A percentile compares a stretch with the other conserved stretches of the same genome.
Evolutionary conservation across 495 filamentous ascomycete species (phyloP).

Genomic region (Podospora didyma): DNA sequence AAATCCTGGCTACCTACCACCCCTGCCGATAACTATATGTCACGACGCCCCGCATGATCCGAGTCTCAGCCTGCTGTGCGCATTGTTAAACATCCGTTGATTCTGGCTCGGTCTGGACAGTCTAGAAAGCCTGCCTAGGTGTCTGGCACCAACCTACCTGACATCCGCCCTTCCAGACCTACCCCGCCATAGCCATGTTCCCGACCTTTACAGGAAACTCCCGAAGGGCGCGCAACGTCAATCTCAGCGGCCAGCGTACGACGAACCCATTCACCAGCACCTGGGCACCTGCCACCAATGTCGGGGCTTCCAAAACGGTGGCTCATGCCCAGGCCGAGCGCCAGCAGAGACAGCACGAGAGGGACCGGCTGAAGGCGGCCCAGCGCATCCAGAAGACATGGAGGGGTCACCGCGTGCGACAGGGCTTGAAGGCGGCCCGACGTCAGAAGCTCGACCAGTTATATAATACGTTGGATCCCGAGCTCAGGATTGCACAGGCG

Average conservation of each 20-base stretch:
- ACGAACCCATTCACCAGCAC: slow-evolving; percentile 67
- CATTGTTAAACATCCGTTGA: too few species aligned
- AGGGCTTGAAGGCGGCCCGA: slow-evolving; percentile 51
- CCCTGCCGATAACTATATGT: too few species aligned
- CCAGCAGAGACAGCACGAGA: slow-evolving; percentile 71
- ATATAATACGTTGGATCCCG: slow-evolving; percentile 20
- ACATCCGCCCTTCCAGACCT: too few species aligned
- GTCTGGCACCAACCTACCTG: too few species aligned
- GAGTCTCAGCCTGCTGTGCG: too few species aligned
- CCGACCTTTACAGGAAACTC: slow-evolving; percentile 84
- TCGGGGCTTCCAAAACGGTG: slow-evolving; percentile 70
- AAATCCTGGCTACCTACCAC: too few species aligned
- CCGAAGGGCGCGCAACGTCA: slow-evolving; percentile 82
- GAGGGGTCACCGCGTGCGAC: slow-evolving; percentile 71
- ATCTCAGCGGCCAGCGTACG: slow-evolving; percentile 78
- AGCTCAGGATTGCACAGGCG: slow-evolving; percentile 27
- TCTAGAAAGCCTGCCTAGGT: too few species aligned
- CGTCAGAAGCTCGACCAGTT: slow-evolving; percentile 65
- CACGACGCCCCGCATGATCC: too few species aligned
- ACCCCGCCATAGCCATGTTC: slow-evolving; percentile 58
- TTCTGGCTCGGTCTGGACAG: too few species aligned
- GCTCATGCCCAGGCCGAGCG: slow-evolving; percentile 84
- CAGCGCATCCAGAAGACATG: slow-evolving; percentile 75
- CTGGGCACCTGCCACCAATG: slow-evolving; percentile 37
- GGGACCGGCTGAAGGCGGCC: slow-evolving; percentile 70